phyloP scores from a whole-genome alignment of 1,284 basidiomycete species.

The Malassezia caprae region DNA sequence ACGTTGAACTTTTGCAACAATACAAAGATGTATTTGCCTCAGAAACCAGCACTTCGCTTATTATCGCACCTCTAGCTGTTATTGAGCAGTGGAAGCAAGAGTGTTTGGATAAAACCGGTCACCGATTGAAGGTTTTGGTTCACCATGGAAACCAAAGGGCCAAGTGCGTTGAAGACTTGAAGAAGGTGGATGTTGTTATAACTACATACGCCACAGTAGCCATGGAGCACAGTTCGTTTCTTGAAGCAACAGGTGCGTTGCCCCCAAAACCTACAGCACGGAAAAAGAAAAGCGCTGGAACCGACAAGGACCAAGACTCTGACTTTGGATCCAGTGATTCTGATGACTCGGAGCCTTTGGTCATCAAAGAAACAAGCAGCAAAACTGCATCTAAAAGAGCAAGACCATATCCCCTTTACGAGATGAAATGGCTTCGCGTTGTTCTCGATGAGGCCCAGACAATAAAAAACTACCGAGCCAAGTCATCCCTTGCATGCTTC shows the following conservation, averaged over 20 bases:
- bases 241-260: slow-evolving; percentile 1
- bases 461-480: slow-evolving; percentile 84
- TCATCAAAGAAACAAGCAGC: neutral
- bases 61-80: slow-evolving; percentile 55
- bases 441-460: slow-evolving; percentile 94
- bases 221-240: slow-evolving; percentile 26
- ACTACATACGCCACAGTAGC: slow-evolving; percentile 40
- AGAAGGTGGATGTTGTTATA: slow-evolving; percentile 33
- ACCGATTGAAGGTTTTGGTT: slow-evolving; percentile 32
- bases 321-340: neutral
- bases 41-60: slow-evolving; percentile 27
- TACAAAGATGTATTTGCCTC: slow-evolving; percentile 8
- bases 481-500: slow-evolving; percentile 67
- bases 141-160: slow-evolving; percentile 37
- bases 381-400: neutral
- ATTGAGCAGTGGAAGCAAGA: slow-evolving; percentile 86
- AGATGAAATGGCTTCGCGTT: slow-evolving; percentile 71
- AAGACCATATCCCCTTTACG: slow-evolving; percentile 57
- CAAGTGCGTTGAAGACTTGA: slow-evolving; percentile 14
- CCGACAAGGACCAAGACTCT: slow-evolving; percentile 49
- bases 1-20: slow-evolving; percentile 1
- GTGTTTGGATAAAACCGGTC: slow-evolving; percentile 62
- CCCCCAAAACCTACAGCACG: neutral
- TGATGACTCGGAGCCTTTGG: neutral
- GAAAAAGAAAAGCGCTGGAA: neutral